Conservation (phyloP, 306 rosid species). For the Castanopsis chinensis region DNA sequence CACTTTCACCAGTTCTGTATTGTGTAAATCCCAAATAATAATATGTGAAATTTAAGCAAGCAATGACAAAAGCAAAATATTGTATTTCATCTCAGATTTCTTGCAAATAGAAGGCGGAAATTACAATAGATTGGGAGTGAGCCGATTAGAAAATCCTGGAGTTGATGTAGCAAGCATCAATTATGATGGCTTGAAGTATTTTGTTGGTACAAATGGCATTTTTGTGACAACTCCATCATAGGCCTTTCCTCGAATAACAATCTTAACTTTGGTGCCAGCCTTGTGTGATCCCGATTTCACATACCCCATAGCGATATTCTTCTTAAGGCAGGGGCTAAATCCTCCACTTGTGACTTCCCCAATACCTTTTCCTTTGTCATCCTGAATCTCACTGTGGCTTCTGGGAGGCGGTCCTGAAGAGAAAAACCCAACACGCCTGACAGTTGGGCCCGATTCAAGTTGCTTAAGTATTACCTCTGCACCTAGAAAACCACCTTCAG, state of each 20-base stretch:
- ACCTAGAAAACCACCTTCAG: constrained; percentile 97
- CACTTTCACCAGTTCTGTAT: background rate
- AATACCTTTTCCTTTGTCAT: constrained; percentile 70
- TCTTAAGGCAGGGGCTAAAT: constrained; percentile 96
- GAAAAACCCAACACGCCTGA: constrained; percentile 88
- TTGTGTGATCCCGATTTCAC: constrained; percentile 97
- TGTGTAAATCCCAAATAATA: background rate
- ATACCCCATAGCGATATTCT: constrained; percentile 96
- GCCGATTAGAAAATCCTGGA: constrained; percentile 14
- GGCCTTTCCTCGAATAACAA: constrained; percentile 76
- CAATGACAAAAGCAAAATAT: constrained; percentile 1
- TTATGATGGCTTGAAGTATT: constrained; percentile 87
- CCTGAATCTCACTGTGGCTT: constrained; percentile 92
- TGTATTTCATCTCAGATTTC: constrained; percentile 20
- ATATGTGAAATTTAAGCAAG: background rate
- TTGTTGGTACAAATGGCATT: constrained; percentile 96
- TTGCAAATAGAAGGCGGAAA: constrained; percentile 31
- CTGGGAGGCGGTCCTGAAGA: constrained; percentile 96
- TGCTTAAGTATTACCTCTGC: constrained; percentile 86
- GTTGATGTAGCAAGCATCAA: constrained; percentile 26
- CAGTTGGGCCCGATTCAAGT: constrained; percentile 66
- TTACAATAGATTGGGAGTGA: constrained; percentile 29
- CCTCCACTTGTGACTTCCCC: constrained; percentile 99
- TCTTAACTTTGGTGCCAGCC: constrained; percentile 89
- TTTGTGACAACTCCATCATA: constrained; percentile 89